These are phyloP conservation scores for Choiromyces venosus DNA, from an alignment of 495 filamentous ascomycete species.

Conservation along the genomic window DNA sequence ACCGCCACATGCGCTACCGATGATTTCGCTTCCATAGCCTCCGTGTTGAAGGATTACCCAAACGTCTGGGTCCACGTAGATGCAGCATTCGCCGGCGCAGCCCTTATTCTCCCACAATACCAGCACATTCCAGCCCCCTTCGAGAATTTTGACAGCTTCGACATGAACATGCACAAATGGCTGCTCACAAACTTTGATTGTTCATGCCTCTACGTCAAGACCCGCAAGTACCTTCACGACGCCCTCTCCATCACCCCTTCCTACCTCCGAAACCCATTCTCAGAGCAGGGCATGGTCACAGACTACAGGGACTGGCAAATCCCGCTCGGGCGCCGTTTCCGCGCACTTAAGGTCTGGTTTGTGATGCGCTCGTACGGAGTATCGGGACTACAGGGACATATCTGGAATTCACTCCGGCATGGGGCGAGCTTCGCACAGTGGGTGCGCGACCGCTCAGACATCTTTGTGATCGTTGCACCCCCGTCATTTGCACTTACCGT, in stretches of 20 bases:
- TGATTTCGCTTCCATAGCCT: constrained; percentile 65
- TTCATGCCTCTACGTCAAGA: constrained; percentile 70
- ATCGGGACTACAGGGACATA: constrained; percentile 66
- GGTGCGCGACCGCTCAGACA: constrained; percentile 56
- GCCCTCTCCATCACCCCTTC: constrained; percentile 76
- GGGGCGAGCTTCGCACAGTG: constrained; percentile 64
- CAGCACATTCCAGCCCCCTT: constrained; percentile 62
- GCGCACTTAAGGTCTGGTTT: constrained; percentile 93
- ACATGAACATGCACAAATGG: constrained; percentile 99
- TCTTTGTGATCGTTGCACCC: constrained; percentile 71
- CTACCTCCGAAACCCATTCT: constrained; percentile 75
- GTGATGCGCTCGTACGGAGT: constrained; percentile 83
- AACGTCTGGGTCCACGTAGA: constrained; percentile 93
- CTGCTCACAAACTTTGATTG: constrained; percentile 92
- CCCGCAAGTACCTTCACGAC: constrained; percentile 66
- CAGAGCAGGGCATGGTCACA: constrained; percentile 77
- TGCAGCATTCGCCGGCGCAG: constrained; percentile 86
- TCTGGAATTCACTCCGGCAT: constrained; percentile 59
- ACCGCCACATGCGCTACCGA: constrained; percentile 86
- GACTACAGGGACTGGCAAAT: constrained; percentile 99
- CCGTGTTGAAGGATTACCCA: constrained; percentile 57
- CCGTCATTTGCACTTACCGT: constrained; percentile 79
- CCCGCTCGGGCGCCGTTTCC: constrained; percentile 86
- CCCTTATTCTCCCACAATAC: constrained; percentile 74
- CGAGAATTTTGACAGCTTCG: constrained; percentile 71